Conservation (phyloP, 352 stramenopile species). For the Globisporangium megalacanthum region DNA sequence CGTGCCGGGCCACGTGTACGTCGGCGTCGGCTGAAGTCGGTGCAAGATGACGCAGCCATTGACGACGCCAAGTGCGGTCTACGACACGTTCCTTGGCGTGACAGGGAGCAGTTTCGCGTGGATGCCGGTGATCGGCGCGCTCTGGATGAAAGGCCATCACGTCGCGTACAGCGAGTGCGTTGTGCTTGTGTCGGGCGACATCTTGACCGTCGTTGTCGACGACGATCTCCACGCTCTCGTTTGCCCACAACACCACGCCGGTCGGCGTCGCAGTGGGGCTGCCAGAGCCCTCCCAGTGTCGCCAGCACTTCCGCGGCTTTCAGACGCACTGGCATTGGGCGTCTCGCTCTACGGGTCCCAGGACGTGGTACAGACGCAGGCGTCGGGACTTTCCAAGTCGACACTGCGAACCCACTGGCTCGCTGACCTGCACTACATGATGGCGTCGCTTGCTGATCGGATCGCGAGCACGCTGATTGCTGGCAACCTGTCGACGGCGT, state of each 20-base stretch:
- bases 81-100: conserved; percentile 44
- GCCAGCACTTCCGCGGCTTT: conserved; percentile 22
- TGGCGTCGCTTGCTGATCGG: conserved; percentile 62
- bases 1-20: conserved; percentile 62
- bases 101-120: conserved; percentile 55
- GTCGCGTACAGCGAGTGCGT: conserved; percentile 47
- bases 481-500: conserved; percentile 66
- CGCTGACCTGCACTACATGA: conserved; percentile 71
- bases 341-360: conserved; percentile 68
- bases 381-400: conserved; percentile 76
- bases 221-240: conserved; percentile 73
- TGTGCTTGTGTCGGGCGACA: conserved; percentile 51
- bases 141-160: conserved; percentile 64
- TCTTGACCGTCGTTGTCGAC: conserved; percentile 67
- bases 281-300: conserved; percentile 31
- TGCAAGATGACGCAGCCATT: conserved; percentile 6
- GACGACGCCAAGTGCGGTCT: conserved; percentile 1
- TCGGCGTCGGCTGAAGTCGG: conserved; percentile 61
- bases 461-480: conserved; percentile 72
- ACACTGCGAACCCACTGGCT: conserved; percentile 79
- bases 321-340: conserved; percentile 35
- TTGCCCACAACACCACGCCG: conserved; percentile 59
- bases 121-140: conserved; percentile 75
- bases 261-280: conserved; percentile 54
- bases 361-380: conserved; percentile 67